These are phyloP conservation scores for Phytophthora boehmeriae DNA, from an alignment of 352 stramenopile species.

Conservation along the genomic window DNA sequence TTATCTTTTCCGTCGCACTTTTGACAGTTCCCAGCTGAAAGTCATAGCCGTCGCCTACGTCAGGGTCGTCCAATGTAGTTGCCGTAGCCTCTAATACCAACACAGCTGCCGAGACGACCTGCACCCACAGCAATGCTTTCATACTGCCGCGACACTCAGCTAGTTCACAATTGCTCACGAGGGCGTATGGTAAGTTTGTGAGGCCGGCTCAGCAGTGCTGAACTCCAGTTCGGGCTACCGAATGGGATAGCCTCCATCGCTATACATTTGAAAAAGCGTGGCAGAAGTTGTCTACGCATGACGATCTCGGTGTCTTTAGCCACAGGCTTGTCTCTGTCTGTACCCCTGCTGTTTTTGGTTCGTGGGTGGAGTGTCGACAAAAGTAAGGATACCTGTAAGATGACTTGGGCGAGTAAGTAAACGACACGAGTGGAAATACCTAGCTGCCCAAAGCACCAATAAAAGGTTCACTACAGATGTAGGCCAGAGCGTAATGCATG, in stretches of 20 bases:
- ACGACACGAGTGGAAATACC: too few relatives aligned
- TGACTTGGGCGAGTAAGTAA: too few relatives aligned
- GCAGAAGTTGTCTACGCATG: too few relatives aligned
- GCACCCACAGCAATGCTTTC: conserved; percentile 7
- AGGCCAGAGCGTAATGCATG: too few relatives aligned
- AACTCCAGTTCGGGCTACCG: background rate
- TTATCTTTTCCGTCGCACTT: conserved; percentile 11
- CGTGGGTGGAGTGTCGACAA: background rate
- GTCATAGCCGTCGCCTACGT: conserved; percentile 12
- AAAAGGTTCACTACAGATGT: too few relatives aligned
- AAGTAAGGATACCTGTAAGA: too few relatives aligned
- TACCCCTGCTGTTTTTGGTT: background rate
- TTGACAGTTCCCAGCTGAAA: conserved; percentile 9
- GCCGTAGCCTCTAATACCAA: background rate
- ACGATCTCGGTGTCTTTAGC: too few relatives aligned
- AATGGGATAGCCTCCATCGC: conserved; percentile 1
- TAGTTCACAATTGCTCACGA: conserved; percentile 5
- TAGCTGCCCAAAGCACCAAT: too few relatives aligned
- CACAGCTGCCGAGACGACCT: background rate
- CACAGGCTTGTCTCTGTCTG: background rate
- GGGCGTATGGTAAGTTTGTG: background rate
- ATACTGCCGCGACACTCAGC: background rate
- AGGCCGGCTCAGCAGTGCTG: conserved; percentile 1
- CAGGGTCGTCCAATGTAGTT: conserved; percentile 8
- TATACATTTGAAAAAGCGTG: background rate